Conservation (phyloP, 108 stramenopile species). For the Stephanodiscus triporus region DNA sequence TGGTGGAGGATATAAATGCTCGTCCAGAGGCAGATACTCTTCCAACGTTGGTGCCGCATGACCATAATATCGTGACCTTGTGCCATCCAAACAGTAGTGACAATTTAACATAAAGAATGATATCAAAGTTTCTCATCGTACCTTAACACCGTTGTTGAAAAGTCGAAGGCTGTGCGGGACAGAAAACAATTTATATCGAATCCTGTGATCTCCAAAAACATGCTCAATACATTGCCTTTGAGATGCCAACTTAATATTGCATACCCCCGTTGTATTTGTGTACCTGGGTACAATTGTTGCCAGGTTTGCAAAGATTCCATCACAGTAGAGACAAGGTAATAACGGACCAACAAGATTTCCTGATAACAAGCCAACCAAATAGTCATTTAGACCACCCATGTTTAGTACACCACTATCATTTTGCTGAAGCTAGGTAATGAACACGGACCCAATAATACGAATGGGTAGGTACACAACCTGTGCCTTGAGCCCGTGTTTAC, state of each 20-base stretch:
- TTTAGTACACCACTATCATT: slow-evolving; percentile 32
- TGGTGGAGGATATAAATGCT: slow-evolving; percentile 10
- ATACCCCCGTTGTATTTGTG: not conserved
- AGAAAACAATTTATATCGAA: not conserved
- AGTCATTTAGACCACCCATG: slow-evolving; percentile 20
- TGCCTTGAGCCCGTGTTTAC: slow-evolving; percentile 24
- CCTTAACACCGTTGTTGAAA: slow-evolving; percentile 1
- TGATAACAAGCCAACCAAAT: not conserved
- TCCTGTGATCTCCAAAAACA: slow-evolving; percentile 1
- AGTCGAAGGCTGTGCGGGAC: slow-evolving; percentile 2
- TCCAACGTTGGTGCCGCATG: slow-evolving; percentile 22
- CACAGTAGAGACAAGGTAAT: slow-evolving; percentile 2
- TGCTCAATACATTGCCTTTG: slow-evolving; percentile 4
- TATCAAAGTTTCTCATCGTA: slow-evolving; percentile 1
- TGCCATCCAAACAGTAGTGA: slow-evolving; percentile 19
- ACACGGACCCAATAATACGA: slow-evolving; percentile 31
- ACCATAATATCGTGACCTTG: slow-evolving; percentile 20
- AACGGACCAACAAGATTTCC: slow-evolving; percentile 2
- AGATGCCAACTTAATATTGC: not conserved
- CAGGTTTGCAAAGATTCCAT: not conserved
- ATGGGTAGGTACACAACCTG: slow-evolving; percentile 34
- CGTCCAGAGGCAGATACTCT: slow-evolving; percentile 22
- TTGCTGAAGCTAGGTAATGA: slow-evolving; percentile 6
- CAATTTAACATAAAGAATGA: slow-evolving; percentile 35
- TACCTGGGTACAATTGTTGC: not conserved